Conservation (phyloP, 352 stramenopile genomes). For the Pythium volutum region DNA sequence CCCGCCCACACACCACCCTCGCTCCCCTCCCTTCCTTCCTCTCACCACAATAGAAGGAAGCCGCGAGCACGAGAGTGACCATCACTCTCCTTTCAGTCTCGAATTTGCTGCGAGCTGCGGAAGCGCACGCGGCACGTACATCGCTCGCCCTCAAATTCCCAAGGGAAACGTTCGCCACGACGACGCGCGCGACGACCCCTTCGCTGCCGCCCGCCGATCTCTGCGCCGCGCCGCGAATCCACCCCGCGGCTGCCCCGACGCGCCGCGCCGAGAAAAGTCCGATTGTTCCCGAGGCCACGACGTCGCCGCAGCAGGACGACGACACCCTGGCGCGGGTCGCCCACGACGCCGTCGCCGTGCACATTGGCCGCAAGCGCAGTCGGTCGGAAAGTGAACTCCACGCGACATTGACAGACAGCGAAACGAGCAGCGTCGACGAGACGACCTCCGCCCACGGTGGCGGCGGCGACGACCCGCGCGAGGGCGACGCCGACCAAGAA, state of each 20-base stretch:
- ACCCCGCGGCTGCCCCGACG: conserved; percentile 18
- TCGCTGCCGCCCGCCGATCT: conserved; percentile 1
- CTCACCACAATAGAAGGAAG: conserved; percentile 20
- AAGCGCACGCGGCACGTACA: conserved; percentile 9
- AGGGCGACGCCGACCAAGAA: conserved; percentile 1
- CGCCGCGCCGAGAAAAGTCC: conserved; percentile 15
- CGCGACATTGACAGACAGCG: conserved; percentile 13
- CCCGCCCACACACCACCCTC: no score
- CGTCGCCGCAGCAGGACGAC: conserved; percentile 14
- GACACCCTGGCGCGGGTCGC: conserved; percentile 11
- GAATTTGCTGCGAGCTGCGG: conserved; percentile 29
- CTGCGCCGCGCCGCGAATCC: conserved; percentile 18
- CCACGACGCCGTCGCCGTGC: conserved; percentile 11
- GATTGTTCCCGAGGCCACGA: conserved; percentile 6
- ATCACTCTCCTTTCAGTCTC: conserved; percentile 33
- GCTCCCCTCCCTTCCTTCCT: conserved; percentile 13
- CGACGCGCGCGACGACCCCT: conserved; percentile 8
- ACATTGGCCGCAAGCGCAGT: conserved; percentile 23
- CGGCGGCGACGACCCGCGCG: conserved; percentile 5
- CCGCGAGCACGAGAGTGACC: conserved; percentile 19
- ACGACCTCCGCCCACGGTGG: conserved; percentile 3
- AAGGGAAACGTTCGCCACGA: conserved; percentile 10
- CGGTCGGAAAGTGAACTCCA: conserved; percentile 15
- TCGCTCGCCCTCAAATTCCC: neutral
- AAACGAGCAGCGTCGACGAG: conserved; percentile 9